Evolutionary conservation across 768 basidiomycete genomes (phyloP).

Genomic region (Trametopsis cervina): DNA sequence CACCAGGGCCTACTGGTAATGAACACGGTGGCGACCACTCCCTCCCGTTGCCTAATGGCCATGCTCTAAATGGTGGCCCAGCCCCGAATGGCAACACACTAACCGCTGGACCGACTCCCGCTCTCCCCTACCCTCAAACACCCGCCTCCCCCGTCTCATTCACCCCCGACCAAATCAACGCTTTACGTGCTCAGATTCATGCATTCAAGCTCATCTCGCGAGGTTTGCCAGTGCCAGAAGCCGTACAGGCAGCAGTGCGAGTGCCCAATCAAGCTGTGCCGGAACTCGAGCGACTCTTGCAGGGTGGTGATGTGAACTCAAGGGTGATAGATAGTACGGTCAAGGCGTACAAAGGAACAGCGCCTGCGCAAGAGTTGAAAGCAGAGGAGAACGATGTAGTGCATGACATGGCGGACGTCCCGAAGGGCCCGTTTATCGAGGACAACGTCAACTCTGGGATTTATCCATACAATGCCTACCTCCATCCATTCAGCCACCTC

Average conservation of each 20-base stretch:
- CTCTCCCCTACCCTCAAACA: conserved; percentile 43
- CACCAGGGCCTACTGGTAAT: not conserved
- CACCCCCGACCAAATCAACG: conserved; percentile 64
- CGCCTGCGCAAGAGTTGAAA: conserved; percentile 27
- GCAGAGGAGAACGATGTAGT: conserved; percentile 50
- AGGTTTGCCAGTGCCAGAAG: conserved; percentile 60
- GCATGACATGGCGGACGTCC: conserved; percentile 45
- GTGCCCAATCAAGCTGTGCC: conserved; percentile 52
- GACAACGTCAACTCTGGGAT: conserved; percentile 74
- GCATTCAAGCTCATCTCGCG: conserved; percentile 71
- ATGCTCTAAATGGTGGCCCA: conserved; percentile 21
- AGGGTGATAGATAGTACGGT: conserved; percentile 70
- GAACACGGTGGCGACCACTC: not conserved
- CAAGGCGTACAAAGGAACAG: conserved; percentile 49
- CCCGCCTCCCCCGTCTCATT: conserved; percentile 75
- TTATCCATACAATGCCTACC: conserved; percentile 89
- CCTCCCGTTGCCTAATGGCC: conserved; percentile 15
- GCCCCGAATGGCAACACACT: conserved; percentile 34
- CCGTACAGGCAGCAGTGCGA: conserved; percentile 63
- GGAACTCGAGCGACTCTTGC: conserved; percentile 60
- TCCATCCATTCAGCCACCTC: conserved; percentile 77
- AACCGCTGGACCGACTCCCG: conserved; percentile 42
- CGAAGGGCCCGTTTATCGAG: conserved; percentile 72
- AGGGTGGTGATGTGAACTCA: conserved; percentile 50
- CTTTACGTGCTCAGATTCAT: conserved; percentile 76